These are phyloP conservation scores for Tuber microsphaerosporum DNA, from an alignment of 495 filamentous ascomycete species.

Conservation along the genomic window DNA sequence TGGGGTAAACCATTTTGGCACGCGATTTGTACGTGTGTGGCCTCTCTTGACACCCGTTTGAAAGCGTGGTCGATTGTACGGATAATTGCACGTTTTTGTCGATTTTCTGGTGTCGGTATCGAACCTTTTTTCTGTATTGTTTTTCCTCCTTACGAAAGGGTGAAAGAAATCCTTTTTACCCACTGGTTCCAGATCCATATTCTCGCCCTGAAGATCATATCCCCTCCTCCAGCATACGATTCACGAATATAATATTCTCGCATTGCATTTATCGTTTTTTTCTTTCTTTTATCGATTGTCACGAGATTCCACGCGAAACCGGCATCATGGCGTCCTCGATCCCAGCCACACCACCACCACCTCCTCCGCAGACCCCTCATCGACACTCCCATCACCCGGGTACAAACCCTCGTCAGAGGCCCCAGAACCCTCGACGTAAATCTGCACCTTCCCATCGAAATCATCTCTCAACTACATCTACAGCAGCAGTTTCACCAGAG, in stretches of 20 bases:
- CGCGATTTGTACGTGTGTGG: background rate
- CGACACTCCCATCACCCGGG: conserved; percentile 31
- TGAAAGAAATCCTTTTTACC: background rate
- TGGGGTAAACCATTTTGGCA: background rate
- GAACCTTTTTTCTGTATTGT: background rate
- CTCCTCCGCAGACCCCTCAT: conserved; percentile 21
- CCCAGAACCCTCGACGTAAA: conserved; percentile 30
- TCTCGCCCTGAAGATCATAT: background rate
- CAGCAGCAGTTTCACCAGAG: conserved; percentile 65
- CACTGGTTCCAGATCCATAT: background rate
- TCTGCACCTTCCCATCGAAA: conserved; percentile 25
- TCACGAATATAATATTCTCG: background rate
- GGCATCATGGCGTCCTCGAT: conserved; percentile 28
- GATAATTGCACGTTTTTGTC: background rate
- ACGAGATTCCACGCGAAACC: background rate
- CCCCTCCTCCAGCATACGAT: background rate
- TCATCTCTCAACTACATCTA: conserved; percentile 26
- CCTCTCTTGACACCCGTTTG: background rate
- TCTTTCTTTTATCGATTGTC: background rate
- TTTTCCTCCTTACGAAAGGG: background rate
- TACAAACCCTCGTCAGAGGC: conserved; percentile 16
- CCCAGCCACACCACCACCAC: conserved; percentile 13
- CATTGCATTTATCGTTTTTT: background rate
- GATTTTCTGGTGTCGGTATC: background rate
- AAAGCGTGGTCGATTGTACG: background rate